Percentiles rank a stretch among this genome's conserved stretches.
Conservation (phyloP, 2,329 filamentous ascomycete genomes). For the Pleoardoris graminearum region DNA sequence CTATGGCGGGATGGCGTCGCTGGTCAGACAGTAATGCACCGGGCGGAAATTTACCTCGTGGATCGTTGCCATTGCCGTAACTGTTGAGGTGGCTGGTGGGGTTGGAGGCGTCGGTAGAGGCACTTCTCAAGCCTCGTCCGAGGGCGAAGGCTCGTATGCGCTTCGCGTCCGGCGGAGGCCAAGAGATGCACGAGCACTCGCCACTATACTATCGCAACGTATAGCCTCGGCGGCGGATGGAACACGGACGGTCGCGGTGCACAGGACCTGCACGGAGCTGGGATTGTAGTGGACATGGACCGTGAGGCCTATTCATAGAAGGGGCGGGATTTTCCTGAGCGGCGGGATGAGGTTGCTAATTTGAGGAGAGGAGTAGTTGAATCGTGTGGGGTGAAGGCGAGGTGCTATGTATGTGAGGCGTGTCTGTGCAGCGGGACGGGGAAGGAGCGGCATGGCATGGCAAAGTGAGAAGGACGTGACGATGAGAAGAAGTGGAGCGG, state of each 20-base stretch:
- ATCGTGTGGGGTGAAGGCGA: conserved; percentile 1
- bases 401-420: not conserved
- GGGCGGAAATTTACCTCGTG: not conserved
- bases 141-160: not conserved
- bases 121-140: no score
- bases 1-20: not conserved
- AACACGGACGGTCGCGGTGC: not conserved
- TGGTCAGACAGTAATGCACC: not conserved
- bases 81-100: not conserved
- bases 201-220: no score
- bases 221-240: not conserved
- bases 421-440: conserved; percentile 6
- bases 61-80: not conserved
- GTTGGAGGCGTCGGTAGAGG: not conserved
- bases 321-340: not conserved
- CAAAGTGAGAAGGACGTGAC: not conserved
- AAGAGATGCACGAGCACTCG: not conserved
- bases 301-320: not conserved
- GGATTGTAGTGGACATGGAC: conserved; percentile 15
- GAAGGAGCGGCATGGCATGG: not conserved
- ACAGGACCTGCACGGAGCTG: conserved; percentile 5
- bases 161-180: not conserved
- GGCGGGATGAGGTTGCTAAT: conserved; percentile 1
- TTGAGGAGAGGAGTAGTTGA: not conserved
- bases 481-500: not conserved